A percentile compares a stretch with the other conserved stretches of the same genome.
phyloP scores from a whole-genome alignment of 306 rosid genomes.

The Sechiopsis laciniata region DNA sequence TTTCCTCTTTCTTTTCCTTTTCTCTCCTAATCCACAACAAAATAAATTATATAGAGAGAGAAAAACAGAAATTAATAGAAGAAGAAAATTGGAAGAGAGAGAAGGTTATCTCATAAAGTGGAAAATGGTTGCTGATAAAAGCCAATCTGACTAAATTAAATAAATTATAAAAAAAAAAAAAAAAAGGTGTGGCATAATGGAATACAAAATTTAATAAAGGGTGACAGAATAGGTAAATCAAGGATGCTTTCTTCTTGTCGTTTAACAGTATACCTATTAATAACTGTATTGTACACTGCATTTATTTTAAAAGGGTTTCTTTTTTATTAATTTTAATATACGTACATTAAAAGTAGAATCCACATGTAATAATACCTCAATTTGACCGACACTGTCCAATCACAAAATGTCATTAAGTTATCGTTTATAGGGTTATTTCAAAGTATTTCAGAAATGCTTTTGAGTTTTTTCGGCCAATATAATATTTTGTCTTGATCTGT shows the following conservation, averaged over 20 bases:
- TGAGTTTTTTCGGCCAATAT: neutral
- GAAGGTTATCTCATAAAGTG: neutral
- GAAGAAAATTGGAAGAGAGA: neutral
- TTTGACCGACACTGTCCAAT: conserved; percentile 4
- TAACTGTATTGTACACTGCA: conserved; percentile 13
- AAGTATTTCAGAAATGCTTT: neutral
- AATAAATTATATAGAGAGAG: neutral
- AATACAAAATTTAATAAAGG: conserved; percentile 1
- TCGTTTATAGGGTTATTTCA: neutral
- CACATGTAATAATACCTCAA: conserved; percentile 18
- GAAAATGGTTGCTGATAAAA: conserved; percentile 14
- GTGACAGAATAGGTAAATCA: neutral
- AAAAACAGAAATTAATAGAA: neutral
- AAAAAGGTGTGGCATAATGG: conserved; percentile 3
- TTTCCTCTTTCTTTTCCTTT: too few species aligned
- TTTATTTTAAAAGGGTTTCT: neutral
- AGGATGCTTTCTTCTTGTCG: conserved; percentile 20
- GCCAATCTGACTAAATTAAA: conserved; percentile 11
- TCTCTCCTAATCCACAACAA: neutral
- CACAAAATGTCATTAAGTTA: neutral
- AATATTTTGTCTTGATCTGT: neutral
- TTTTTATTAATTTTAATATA: neutral
- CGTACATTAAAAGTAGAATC: conserved; percentile 12
- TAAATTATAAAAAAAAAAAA: neutral
- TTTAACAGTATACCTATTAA: conserved; percentile 10